Conservation (phyloP, 257 asterid species). For the Penstemon newberryi region DNA sequence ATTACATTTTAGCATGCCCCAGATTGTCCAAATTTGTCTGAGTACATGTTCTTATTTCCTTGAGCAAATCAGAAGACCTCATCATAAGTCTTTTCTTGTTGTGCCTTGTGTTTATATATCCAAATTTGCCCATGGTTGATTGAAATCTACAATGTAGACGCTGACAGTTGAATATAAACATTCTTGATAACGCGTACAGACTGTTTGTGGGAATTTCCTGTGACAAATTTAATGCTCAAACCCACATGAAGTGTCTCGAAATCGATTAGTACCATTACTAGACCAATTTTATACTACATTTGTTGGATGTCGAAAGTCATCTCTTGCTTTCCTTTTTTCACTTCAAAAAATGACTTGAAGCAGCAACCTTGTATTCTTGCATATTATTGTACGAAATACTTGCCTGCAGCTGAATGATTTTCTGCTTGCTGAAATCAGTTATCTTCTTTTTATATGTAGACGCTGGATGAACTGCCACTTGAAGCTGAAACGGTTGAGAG, state of each 20-base stretch:
- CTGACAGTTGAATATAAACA: neutral
- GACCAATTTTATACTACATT: no score
- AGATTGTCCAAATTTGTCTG: neutral
- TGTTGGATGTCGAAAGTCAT: no score
- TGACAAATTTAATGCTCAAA: no score
- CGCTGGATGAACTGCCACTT: constrained; percentile 90
- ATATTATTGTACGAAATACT: no score
- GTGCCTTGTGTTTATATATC: no score
- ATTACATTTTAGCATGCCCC: neutral
- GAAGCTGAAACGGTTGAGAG: constrained; percentile 88
- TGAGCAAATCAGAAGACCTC: neutral
- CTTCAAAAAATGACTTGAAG: no score
- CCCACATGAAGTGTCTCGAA: no score
- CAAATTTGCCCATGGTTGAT: neutral
- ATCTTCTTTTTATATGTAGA: constrained; percentile 36
- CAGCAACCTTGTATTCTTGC: no score
- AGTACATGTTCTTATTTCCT: neutral
- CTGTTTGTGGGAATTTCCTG: neutral
- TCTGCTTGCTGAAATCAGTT: no score
- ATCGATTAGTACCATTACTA: no score
- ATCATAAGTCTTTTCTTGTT: neutral
- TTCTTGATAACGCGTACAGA: neutral
- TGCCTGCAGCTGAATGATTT: no score
- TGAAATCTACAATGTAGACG: neutral
- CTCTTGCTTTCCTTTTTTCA: no score